Conservation (phyloP, 2,329 filamentous ascomycete species). For the Ophiocordyceps sinensis region DNA sequence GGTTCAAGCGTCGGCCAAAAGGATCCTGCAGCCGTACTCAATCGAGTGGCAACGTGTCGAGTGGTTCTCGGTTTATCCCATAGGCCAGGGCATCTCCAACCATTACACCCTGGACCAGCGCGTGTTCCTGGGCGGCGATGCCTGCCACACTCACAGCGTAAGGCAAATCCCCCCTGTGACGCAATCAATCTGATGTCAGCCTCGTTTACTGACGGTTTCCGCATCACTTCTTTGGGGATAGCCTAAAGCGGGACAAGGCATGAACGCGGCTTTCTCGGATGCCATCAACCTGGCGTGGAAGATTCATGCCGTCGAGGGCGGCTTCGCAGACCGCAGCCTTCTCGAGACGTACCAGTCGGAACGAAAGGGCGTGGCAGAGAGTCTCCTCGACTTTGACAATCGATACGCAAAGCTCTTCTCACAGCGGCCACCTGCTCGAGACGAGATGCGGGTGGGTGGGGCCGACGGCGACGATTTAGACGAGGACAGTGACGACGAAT, state of each 20-base stretch:
- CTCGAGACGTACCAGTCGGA: slow-evolving; percentile 79
- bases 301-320: slow-evolving; percentile 76
- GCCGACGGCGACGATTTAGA: slow-evolving; percentile 14
- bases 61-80: slow-evolving; percentile 67
- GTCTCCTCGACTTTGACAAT: slow-evolving; percentile 72
- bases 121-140: slow-evolving; percentile 63
- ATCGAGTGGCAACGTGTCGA: slow-evolving; percentile 54
- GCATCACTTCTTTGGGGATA: slow-evolving; percentile 14
- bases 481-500: slow-evolving; percentile 45
- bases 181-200: too few relatives aligned
- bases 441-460: slow-evolving; percentile 56
- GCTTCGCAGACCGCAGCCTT: slow-evolving; percentile 60
- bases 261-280: slow-evolving; percentile 69
- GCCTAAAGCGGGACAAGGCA: slow-evolving; percentile 66
- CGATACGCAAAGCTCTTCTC: slow-evolving; percentile 86
- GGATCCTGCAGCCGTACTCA: slow-evolving; percentile 49
- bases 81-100: slow-evolving; percentile 59
- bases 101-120: slow-evolving; percentile 52
- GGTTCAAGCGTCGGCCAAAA: slow-evolving; percentile 51
- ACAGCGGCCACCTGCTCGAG: slow-evolving; percentile 55
- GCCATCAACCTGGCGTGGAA: slow-evolving; percentile 93
- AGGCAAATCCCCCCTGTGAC: slow-evolving; percentile 10
- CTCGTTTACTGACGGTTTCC: too few relatives aligned
- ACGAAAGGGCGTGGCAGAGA: slow-evolving; percentile 72
- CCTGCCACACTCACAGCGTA: slow-evolving; percentile 66